Evolutionary conservation across 805 yeast species (phyloP).

Genomic region (Scheffersomyces amazonensis): DNA sequence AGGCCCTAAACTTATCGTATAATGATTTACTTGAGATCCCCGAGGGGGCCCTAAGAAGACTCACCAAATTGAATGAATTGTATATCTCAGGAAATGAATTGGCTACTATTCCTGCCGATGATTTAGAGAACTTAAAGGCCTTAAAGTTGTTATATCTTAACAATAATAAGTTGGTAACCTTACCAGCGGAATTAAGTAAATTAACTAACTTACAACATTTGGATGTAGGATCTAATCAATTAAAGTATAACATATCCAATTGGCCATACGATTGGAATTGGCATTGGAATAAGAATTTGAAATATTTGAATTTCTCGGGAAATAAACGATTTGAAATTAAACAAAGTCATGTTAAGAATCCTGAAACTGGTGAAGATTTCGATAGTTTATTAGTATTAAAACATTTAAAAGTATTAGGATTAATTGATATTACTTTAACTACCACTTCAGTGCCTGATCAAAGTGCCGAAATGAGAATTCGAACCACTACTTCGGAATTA

Average conservation of each 20-base stretch:
- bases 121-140: slow-evolving; percentile 58
- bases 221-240: slow-evolving; percentile 87
- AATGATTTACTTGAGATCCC: slow-evolving; percentile 85
- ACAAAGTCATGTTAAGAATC: slow-evolving; percentile 54
- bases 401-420: slow-evolving; percentile 69
- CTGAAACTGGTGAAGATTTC: slow-evolving; percentile 59
- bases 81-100: slow-evolving; percentile 83
- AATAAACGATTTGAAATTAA: slow-evolving; percentile 89
- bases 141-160: slow-evolving; percentile 68
- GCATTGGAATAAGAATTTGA: slow-evolving; percentile 76
- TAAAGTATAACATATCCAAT: slow-evolving; percentile 89
- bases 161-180: slow-evolving; percentile 77
- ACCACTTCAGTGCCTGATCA: slow-evolving; percentile 90
- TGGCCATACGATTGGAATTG: slow-evolving; percentile 98
- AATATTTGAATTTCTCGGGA: slow-evolving; percentile 86
- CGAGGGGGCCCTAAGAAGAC: slow-evolving; percentile 58
- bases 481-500: slow-evolving; percentile 83
- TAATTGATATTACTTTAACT: slow-evolving; percentile 93
- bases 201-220: slow-evolving; percentile 61
- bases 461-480: slow-evolving; percentile 72
- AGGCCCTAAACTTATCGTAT: slow-evolving; percentile 71
- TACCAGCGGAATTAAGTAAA: slow-evolving; percentile 85
- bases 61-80: slow-evolving; percentile 57
- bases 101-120: slow-evolving; percentile 81
- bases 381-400: slow-evolving; percentile 64